These are phyloP conservation scores for Sporisorium scitamineum DNA, from an alignment of 1,284 basidiomycete genomes.

Conservation along the genomic window DNA sequence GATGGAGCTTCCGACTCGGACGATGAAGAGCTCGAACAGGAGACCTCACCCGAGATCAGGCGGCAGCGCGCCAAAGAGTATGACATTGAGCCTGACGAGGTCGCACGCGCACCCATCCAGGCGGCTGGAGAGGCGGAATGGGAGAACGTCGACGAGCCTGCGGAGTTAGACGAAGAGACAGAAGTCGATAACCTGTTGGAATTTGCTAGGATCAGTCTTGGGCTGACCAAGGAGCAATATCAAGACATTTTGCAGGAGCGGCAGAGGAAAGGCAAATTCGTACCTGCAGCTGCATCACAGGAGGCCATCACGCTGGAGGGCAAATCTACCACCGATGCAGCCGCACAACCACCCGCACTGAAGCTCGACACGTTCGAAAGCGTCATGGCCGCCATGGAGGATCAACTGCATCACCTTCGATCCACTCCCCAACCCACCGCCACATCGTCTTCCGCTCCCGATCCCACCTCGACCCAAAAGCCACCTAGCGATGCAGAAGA, in stretches of 20 bases:
- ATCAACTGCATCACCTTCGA: conserved; percentile 11
- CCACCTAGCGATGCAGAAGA: conserved; percentile 9
- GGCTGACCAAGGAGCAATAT: conserved; percentile 52
- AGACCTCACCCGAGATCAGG: conserved; percentile 26
- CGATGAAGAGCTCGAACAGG: conserved; percentile 37
- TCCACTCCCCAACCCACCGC: neutral
- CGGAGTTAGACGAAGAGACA: conserved; percentile 34
- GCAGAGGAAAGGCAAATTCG: conserved; percentile 34
- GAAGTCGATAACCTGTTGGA: conserved; percentile 50
- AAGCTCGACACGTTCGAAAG: conserved; percentile 36
- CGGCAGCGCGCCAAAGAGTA: conserved; percentile 27
- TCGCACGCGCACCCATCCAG: neutral
- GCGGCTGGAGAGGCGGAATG: conserved; percentile 1
- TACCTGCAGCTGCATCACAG: conserved; percentile 13
- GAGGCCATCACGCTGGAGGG: neutral
- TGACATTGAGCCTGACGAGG: conserved; percentile 34
- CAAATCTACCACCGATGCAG: neutral
- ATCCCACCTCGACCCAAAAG: neutral
- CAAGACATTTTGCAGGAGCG: conserved; percentile 44
- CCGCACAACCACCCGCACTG: neutral
- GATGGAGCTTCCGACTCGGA: conserved; percentile 52
- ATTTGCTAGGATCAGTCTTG: conserved; percentile 52
- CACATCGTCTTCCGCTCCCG: neutral
- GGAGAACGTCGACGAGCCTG: conserved; percentile 15
- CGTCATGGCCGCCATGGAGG: conserved; percentile 47